phyloP scores from a whole-genome alignment of 129 eudicot genomes.

The Rutidosis leptorrhynchoides region DNA sequence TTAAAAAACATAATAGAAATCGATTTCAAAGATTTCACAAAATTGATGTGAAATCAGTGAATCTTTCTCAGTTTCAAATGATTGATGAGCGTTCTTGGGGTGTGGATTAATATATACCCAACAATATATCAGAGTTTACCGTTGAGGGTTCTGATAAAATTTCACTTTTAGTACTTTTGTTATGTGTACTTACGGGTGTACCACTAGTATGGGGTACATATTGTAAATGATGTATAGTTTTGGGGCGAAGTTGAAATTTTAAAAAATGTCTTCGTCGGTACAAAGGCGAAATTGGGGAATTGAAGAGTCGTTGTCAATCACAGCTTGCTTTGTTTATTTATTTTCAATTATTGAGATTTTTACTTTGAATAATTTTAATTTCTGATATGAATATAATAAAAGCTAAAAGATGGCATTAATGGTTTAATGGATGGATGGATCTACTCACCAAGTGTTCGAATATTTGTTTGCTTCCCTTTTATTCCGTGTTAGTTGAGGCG shows the following conservation, averaged over 20 bases:
- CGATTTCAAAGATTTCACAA: constrained; percentile 3
- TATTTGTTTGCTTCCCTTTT: no score
- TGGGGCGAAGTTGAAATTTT: background rate
- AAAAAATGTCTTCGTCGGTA: background rate
- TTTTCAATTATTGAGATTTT: constrained; percentile 8
- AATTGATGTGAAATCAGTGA: background rate
- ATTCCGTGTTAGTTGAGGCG: no score
- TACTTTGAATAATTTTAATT: no score
- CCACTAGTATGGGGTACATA: background rate
- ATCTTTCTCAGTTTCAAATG: background rate
- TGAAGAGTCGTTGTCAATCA: constrained; percentile 11
- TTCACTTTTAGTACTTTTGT: background rate
- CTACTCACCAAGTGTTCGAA: background rate
- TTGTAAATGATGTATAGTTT: background rate
- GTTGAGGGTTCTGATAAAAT: constrained; percentile 4
- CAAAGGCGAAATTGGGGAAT: background rate
- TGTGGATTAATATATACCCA: constrained; percentile 11
- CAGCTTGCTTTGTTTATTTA: constrained; percentile 14
- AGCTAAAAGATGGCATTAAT: constrained; percentile 2
- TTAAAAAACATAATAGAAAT: background rate
- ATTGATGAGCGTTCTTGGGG: constrained; percentile 16
- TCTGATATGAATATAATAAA: background rate
- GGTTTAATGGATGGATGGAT: constrained; percentile 1
- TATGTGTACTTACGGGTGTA: background rate
- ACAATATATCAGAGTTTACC: constrained; percentile 17